These are phyloP conservation scores for Apiotrichum porosum DNA, from an alignment of 1,284 basidiomycete species.

Conservation along the genomic window DNA sequence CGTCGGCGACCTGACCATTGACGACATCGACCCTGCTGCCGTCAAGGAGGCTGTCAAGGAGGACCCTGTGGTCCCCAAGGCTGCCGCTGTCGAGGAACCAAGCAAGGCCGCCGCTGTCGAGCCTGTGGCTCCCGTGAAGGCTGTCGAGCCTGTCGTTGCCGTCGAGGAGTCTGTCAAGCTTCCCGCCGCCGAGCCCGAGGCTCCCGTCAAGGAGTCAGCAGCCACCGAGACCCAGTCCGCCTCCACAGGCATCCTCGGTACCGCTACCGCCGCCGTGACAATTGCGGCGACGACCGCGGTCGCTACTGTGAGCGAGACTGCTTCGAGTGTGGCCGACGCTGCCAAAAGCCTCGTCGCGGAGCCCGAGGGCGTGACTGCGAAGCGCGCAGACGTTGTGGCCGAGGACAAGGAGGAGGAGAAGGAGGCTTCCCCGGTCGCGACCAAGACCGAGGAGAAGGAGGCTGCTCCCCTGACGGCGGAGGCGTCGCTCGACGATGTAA, in stretches of 20 bases:
- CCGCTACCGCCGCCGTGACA: not conserved
- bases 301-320: not conserved
- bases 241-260: not conserved
- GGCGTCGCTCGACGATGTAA: slow-evolving; percentile 18
- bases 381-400: not conserved
- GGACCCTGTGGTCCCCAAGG: not conserved
- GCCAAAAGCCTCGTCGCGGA: not conserved
- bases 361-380: slow-evolving; percentile 1
- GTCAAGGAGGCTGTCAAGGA: not conserved
- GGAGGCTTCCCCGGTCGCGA: no score
- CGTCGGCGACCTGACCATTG: slow-evolving; percentile 32
- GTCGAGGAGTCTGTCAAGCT: not conserved
- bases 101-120: not conserved
- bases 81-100: not conserved
- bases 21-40: not conserved
- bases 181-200: not conserved
- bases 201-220: not conserved
- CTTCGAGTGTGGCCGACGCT: not conserved
- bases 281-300: no score
- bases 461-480: slow-evolving; percentile 1
- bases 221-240: not conserved
- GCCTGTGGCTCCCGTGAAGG: not conserved
- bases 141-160: not conserved
- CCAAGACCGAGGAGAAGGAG: not conserved
- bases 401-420: slow-evolving; percentile 5